Evolutionary conservation across 2,329 filamentous ascomycete species (phyloP).

Genomic region (Pseudogymnoascus sp.): DNA sequence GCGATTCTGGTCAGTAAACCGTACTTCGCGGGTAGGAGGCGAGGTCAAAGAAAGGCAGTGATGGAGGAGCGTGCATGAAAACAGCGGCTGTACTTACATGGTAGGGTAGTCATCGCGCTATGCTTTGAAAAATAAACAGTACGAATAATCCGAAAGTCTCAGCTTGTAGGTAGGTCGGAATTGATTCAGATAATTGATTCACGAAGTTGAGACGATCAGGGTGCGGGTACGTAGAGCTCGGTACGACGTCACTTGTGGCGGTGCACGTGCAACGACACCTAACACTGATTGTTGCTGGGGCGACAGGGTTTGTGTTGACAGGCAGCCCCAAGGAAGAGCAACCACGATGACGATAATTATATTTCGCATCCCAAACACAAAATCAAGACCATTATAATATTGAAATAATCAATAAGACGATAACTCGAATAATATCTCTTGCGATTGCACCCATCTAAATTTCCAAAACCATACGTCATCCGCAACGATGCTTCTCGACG

Average conservation of each 20-base stretch:
- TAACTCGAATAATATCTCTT: background rate
- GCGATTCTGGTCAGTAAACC: slow-evolving; percentile 24
- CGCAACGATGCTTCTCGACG: slow-evolving; percentile 80
- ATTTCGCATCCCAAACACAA: background rate
- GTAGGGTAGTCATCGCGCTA: slow-evolving; percentile 16
- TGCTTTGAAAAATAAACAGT: slow-evolving; percentile 2
- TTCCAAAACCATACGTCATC: background rate
- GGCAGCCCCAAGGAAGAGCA: background rate
- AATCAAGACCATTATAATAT: background rate
- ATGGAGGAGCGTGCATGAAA: slow-evolving; percentile 22
- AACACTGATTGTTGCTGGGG: slow-evolving; percentile 12
- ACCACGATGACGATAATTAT: slow-evolving; percentile 1
- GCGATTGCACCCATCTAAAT: background rate
- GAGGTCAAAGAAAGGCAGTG: slow-evolving; percentile 18
- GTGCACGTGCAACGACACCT: slow-evolving; percentile 9
- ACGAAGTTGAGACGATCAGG: slow-evolving; percentile 4
- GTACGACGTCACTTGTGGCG: slow-evolving; percentile 15
- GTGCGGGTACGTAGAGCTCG: background rate
- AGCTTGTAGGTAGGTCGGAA: background rate
- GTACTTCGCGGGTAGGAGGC: slow-evolving; percentile 17
- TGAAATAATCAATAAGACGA: background rate
- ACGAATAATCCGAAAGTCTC: background rate
- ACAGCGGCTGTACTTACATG: slow-evolving; percentile 30
- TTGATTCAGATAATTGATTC: slow-evolving; percentile 2
- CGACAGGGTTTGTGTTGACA: slow-evolving; percentile 3